A percentile compares a stretch with the other conserved stretches of the same genome.
These are phyloP conservation scores for Onygena corvina DNA, from an alignment of 2,329 filamentous ascomycete species.

Conservation along the genomic window DNA sequence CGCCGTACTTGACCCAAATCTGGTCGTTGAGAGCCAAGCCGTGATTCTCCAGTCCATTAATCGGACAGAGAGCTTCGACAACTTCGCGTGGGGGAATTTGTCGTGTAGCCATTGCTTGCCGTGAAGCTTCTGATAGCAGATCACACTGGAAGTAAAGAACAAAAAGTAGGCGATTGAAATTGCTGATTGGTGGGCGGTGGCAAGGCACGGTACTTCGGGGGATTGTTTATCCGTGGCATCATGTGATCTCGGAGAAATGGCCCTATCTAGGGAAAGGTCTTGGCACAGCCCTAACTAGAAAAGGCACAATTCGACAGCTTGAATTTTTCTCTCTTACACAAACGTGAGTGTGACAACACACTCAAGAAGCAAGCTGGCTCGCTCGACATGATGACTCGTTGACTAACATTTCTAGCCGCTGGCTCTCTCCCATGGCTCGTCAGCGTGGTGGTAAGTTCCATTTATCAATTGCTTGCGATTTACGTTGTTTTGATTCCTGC, in stretches of 20 bases:
- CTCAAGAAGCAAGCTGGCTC: background rate
- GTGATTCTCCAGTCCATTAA: too few species aligned
- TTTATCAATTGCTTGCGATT: constrained; percentile 8
- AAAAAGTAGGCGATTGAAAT: too few species aligned
- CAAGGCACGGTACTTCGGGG: too few species aligned
- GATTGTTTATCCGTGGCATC: too few species aligned
- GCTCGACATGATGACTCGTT: background rate
- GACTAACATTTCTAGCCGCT: background rate
- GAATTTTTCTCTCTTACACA: constrained; percentile 3
- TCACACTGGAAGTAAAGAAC: too few species aligned
- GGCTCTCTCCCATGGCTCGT: background rate
- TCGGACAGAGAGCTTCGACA: too few species aligned
- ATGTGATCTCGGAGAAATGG: background rate
- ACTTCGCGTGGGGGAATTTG: too few species aligned
- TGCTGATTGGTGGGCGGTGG: too few species aligned
- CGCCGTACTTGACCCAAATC: background rate
- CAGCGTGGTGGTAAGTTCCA: constrained; percentile 19
- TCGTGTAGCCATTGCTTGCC: too few species aligned
- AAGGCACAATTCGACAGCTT: constrained; percentile 1
- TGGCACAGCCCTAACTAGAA: constrained; percentile 1
- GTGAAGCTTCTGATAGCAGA: too few species aligned
- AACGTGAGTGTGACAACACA: background rate
- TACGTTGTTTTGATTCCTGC: constrained; percentile 15
- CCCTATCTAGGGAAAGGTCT: background rate
- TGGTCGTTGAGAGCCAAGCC: too few species aligned